Evolutionary conservation across 129 eudicot genomes (phyloP), one percentile per base, ranked within the genome.

Genomic region (Cynara cardunculus): DNA sequence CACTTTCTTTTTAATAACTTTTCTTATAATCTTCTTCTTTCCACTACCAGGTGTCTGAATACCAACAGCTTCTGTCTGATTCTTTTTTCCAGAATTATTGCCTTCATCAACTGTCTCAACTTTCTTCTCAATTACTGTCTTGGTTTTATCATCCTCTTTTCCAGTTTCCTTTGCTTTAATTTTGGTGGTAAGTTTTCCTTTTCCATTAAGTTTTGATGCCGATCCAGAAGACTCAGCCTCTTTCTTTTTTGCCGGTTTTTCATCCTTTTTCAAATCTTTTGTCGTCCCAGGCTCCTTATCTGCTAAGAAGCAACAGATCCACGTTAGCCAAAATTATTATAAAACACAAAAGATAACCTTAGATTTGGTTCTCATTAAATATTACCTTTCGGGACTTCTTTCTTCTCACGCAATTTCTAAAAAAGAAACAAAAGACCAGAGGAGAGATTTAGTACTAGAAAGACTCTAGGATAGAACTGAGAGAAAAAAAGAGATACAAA

Each of bases 1-100:
- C 81, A 81, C 96, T 80, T 86, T 92, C 83, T 85, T 88, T 86
- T 90, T 94, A 59, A 90, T 85, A 80, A 92, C 88, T 87, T 90
- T 86, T 84, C 86, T 81, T 79, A 92, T 73, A 30, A 87, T 88
- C 81, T 84, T 93, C 89, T 89, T 94, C 77, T 91, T 94, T 14
- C 88, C 98, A 81, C 82, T 65, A 73, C 78, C 84, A 80, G 86
- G 85, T 62, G 90, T 49, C 82, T 80, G 86, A 74, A 78, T 83
- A 87, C 72, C 76, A 31, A 84, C 71, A 66, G 44, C 75, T 72
- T 71, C 91, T 75, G 39, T 86, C 81, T 76, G 73, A 74, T 35
- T 86, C 77, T 78, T 82, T 74, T 89, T 83, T 26, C 68, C 90
- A 6, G 61, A 78, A 73, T 49, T 74, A 34, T 82, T 85, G 53